Conservation (phyloP, 441 rosid species). For the Adansonia madagascariensis region DNA sequence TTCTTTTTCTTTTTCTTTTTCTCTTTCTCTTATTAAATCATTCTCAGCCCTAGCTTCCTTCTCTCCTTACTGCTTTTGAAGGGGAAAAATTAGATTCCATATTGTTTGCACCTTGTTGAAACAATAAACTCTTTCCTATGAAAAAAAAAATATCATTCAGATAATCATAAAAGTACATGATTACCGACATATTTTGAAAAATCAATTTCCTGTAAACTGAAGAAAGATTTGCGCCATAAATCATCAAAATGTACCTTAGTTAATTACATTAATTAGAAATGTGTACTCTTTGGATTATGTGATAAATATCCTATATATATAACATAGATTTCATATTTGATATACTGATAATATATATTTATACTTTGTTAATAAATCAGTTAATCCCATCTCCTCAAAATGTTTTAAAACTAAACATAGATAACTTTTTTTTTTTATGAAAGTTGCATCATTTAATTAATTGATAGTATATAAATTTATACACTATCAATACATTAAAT, state of each 20-base stretch:
- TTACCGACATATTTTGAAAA: constrained; percentile 30
- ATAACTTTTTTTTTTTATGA: no score
- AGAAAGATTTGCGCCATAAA: constrained; percentile 30
- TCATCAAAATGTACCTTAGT: neutral
- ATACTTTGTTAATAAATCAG: no score
- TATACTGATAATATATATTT: no score
- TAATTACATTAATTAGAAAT: no score
- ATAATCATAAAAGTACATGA: constrained; percentile 32
- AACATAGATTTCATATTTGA: no score
- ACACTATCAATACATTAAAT: no score
- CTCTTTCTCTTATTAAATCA: constrained; percentile 38
- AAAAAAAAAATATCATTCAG: constrained; percentile 34
- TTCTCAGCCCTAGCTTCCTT: constrained; percentile 43
- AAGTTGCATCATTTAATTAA: no score
- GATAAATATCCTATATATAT: neutral
- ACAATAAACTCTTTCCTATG: constrained; percentile 32
- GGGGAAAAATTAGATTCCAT: constrained; percentile 57
- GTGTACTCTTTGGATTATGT: neutral
- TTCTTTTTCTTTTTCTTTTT: constrained; percentile 18
- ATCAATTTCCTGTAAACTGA: constrained; percentile 6
- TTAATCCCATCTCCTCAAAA: no score
- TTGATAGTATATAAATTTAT: no score
- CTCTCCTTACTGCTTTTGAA: constrained; percentile 53
- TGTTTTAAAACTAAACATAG: no score
- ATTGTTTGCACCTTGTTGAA: constrained; percentile 33